These are phyloP conservation scores for Dothidotthia symphoricarpi DNA, from an alignment of 2,329 filamentous ascomycete species.

Conservation along the genomic window DNA sequence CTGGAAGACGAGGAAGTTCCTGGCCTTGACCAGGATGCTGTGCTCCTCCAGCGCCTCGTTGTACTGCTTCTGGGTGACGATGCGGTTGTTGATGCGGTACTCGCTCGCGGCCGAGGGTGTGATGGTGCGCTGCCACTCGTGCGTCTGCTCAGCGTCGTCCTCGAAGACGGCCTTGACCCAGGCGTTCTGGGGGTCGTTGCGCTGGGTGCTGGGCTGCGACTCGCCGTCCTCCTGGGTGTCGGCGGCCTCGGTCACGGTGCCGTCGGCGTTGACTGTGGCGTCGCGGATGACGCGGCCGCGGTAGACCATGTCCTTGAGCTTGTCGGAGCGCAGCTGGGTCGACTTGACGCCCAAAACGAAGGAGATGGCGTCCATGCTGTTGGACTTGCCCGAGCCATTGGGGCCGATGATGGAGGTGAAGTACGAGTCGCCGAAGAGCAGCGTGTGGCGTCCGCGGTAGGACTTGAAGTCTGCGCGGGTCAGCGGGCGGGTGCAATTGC, in stretches of 20 bases:
- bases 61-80: constrained; percentile 87
- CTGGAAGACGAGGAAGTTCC: constrained; percentile 98
- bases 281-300: constrained; percentile 90
- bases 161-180: constrained; percentile 99
- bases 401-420: constrained; percentile 99
- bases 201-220: constrained; percentile 62
- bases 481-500: constrained; percentile 11
- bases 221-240: constrained; percentile 50
- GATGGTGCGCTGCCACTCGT: constrained; percentile 94
- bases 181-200: constrained; percentile 81
- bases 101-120: constrained; percentile 86
- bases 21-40: constrained; percentile 95
- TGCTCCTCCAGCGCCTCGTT: constrained; percentile 89
- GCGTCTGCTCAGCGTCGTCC: constrained; percentile 91
- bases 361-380: constrained; percentile 99
- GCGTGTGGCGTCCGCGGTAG: constrained; percentile 92
- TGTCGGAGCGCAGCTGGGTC: constrained; percentile 90
- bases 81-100: constrained; percentile 92
- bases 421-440: constrained; percentile 95
- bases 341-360: constrained; percentile 99
- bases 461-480: constrained; percentile 84
- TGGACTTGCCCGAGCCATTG: constrained; percentile 99
- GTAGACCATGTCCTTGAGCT: constrained; percentile 93
- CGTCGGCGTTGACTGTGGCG: constrained; percentile 88
- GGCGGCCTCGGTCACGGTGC: constrained; percentile 60